These are phyloP conservation scores for Kwoniella europaea DNA, from an alignment of 768 basidiomycete genomes.

Conservation along the genomic window DNA sequence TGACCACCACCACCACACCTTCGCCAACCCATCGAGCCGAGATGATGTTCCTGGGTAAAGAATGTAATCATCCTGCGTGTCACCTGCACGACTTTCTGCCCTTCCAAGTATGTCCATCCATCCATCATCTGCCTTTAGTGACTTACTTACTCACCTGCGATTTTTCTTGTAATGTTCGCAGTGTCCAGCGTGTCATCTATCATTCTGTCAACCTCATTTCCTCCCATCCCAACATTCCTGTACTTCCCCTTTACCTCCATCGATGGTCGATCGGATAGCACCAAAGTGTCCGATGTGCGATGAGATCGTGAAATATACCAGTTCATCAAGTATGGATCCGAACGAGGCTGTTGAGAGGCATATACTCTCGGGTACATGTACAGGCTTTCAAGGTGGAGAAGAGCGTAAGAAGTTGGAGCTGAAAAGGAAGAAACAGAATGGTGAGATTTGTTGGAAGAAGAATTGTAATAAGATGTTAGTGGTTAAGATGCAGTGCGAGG, in stretches of 20 bases:
- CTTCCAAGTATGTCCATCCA: slow-evolving; percentile 43
- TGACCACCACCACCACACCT: slow-evolving; percentile 14
- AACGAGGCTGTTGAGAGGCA: slow-evolving; percentile 53
- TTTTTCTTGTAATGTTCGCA: slow-evolving; percentile 11
- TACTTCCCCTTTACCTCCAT: slow-evolving; percentile 46
- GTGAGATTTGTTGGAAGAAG: slow-evolving; percentile 54
- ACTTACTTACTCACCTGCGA: background rate
- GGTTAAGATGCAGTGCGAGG: slow-evolving; percentile 55
- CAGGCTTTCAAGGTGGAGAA: slow-evolving; percentile 48
- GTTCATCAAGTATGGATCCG: slow-evolving; percentile 34
- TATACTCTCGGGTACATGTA: slow-evolving; percentile 45
- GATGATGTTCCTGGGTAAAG: slow-evolving; percentile 55
- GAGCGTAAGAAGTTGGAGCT: slow-evolving; percentile 46
- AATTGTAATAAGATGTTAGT: slow-evolving; percentile 52
- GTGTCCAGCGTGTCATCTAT: slow-evolving; percentile 56
- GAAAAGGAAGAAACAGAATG: slow-evolving; percentile 47
- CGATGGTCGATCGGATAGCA: slow-evolving; percentile 52
- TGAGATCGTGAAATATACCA: slow-evolving; percentile 38
- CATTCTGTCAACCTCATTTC: slow-evolving; percentile 57
- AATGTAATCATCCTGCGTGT: slow-evolving; percentile 55
- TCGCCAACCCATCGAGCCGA: slow-evolving; percentile 34
- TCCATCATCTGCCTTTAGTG: background rate
- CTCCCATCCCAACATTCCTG: slow-evolving; percentile 53
- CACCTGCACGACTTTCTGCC: slow-evolving; percentile 57
- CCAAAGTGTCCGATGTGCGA: slow-evolving; percentile 56